Conservation (phyloP, 2,329 filamentous ascomycete species). For the Cadophora sp. region DNA sequence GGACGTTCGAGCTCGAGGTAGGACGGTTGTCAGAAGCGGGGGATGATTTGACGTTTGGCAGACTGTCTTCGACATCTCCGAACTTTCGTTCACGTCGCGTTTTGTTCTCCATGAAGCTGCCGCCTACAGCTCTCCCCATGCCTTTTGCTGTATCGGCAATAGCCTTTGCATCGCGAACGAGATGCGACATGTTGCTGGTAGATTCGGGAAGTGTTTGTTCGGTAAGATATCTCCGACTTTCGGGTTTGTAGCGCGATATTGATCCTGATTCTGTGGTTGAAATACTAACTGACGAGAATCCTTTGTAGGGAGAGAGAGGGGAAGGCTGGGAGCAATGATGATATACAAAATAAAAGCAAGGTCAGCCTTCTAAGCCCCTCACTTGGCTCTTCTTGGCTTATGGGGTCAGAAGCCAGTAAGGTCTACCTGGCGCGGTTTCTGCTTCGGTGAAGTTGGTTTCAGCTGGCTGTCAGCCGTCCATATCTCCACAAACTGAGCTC, state of each 20-base stretch:
- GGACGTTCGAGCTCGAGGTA: slow-evolving; percentile 45
- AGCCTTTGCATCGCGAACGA: slow-evolving; percentile 27
- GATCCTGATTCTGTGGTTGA: neutral
- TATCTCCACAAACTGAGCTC: slow-evolving; percentile 12
- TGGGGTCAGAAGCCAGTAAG: slow-evolving; percentile 1
- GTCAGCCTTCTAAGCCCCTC: slow-evolving; percentile 19
- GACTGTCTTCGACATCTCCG: slow-evolving; percentile 55
- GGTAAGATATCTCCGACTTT: neutral
- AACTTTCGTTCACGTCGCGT: slow-evolving; percentile 59
- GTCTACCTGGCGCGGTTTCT: neutral
- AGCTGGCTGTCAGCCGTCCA: slow-evolving; percentile 14
- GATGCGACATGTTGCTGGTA: slow-evolving; percentile 25
- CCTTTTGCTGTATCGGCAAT: slow-evolving; percentile 22
- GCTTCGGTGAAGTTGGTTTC: slow-evolving; percentile 18
- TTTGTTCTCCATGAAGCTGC: slow-evolving; percentile 53
- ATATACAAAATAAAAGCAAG: slow-evolving; percentile 19
- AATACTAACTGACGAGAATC: neutral
- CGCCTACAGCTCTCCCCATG: slow-evolving; percentile 10
- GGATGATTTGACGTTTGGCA: slow-evolving; percentile 48
- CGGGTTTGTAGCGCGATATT: neutral
- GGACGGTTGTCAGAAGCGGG: slow-evolving; percentile 38
- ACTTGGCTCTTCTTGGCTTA: slow-evolving; percentile 18
- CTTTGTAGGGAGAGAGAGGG: neutral
- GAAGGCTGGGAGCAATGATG: slow-evolving; percentile 10
- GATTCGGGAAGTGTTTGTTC: neutral